Evolutionary conservation across 495 filamentous ascomycete species (phyloP), one percentile per base, ranked within the genome.

Genomic region (Xylaria venustula): DNA sequence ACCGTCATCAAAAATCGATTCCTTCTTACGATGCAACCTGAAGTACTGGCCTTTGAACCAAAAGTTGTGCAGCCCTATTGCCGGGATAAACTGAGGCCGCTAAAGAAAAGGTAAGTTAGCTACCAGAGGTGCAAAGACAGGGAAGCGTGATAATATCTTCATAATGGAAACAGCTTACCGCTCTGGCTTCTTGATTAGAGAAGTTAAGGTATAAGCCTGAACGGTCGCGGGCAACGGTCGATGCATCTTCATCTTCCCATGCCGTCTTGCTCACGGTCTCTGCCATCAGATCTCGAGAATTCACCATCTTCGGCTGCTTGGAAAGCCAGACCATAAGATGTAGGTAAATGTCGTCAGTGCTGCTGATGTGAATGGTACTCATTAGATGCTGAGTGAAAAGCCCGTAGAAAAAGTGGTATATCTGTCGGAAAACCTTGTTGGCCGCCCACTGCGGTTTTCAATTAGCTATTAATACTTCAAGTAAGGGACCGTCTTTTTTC

Each of bases 251-350:
- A 23, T 81, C 74, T 40, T 85, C 81, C 80, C 81, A 86, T 3
- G 76, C 75, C 17, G 67, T 78, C 26, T 77, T 80, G 36, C 72
- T 73, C 17, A 74, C 74, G 4, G 85, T 86, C 60, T 86, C 83
- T 0, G 85, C 86, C 54, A 80, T 80, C 25, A 89, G 69, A 7
- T 76, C 72, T n/a, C 85, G 79, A 1, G 83, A 81, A 19, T 76
- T 75, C 41, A 77, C 79, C 40, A 82, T 74, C 44, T 72, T 73
- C 7, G 77, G 79, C 59, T 88, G 84, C 30, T 75, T 66, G 0
- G 83, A 80, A 3, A 88, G 75, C 82, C 85, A 89, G 26, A 78
- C 72, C 75, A 89, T 83, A 40, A 88, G 66, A 58, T 87, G 80
- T 11, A 71, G 62, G 70, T 84, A 88, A 14, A 88, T 83, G 40